A percentile compares a stretch with the other conserved stretches of the same genome.
Conservation (phyloP, 495 filamentous ascomycete genomes). For the Aspergillus wentii region DNA sequence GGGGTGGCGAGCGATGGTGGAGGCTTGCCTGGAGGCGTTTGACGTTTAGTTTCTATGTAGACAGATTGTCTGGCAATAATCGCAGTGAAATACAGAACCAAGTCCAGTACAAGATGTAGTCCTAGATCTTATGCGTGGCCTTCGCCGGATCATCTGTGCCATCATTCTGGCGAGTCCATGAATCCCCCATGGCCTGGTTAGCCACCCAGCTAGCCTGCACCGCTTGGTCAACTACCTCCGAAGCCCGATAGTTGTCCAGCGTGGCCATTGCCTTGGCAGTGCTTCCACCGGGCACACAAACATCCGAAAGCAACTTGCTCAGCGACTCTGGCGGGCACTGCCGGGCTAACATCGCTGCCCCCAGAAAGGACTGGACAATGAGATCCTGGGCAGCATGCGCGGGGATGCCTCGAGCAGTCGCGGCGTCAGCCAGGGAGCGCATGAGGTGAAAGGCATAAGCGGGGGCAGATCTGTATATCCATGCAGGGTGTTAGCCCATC, state of each 20-base stretch:
- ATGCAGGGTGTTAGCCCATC: neutral
- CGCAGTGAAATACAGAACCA: too few species aligned
- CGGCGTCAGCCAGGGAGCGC: neutral
- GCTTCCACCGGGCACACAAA: neutral
- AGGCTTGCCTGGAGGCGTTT: slow-evolving; percentile 1
- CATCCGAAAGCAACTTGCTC: neutral
- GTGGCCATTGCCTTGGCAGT: neutral
- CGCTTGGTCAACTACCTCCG: neutral
- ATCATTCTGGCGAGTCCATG: neutral
- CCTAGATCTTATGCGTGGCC: slow-evolving; percentile 1
- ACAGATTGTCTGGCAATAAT: too few species aligned
- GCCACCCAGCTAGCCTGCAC: neutral
- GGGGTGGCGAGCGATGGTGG: slow-evolving; percentile 8
- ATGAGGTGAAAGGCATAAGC: neutral
- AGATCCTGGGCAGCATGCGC: neutral
- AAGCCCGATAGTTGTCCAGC: neutral
- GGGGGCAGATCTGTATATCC: neutral
- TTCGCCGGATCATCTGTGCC: neutral
- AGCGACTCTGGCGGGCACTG: neutral
- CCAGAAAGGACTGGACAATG: neutral
- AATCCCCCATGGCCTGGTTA: neutral
- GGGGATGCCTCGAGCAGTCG: neutral
- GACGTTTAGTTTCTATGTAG: neutral
- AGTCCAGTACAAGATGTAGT: too few species aligned
- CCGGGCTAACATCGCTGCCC: neutral